Evolutionary conservation across 768 basidiomycete genomes (phyloP).

Genomic region (Naganishia vaughanmartiniae): DNA sequence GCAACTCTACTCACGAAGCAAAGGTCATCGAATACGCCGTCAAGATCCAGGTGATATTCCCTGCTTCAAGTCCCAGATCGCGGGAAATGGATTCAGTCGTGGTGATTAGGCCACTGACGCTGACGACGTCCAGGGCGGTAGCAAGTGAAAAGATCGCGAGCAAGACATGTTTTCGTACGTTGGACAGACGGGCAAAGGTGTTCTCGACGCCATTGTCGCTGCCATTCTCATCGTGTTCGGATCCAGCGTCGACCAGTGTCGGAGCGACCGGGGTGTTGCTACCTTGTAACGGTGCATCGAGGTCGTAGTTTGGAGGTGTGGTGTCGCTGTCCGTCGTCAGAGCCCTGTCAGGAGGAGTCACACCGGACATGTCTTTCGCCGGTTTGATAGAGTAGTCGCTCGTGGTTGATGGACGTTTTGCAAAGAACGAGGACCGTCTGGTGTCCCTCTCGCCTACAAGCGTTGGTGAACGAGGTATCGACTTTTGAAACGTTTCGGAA

Average conservation of each 20-base stretch:
- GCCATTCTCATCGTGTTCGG: background rate
- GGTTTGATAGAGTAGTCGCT: background rate
- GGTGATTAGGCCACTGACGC: slow-evolving; percentile 25
- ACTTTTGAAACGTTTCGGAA: slow-evolving; percentile 21
- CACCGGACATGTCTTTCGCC: background rate
- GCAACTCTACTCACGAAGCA: slow-evolving; percentile 8
- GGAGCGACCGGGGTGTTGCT: background rate
- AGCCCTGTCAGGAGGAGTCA: background rate
- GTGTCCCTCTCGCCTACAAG: slow-evolving; percentile 1
- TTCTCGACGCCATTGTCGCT: slow-evolving; percentile 2
- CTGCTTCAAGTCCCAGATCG: slow-evolving; percentile 23
- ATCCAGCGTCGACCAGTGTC: background rate
- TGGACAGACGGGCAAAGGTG: slow-evolving; percentile 11
- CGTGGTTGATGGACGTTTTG: background rate
- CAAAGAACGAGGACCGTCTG: slow-evolving; percentile 11
- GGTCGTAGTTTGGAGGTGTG: slow-evolving; percentile 11
- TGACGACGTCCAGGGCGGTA: slow-evolving; percentile 29
- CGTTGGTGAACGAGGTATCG: slow-evolving; percentile 4
- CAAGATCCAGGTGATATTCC: slow-evolving; percentile 28
- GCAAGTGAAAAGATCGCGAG: slow-evolving; percentile 24
- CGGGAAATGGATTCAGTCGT: slow-evolving; percentile 14
- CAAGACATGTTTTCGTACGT: slow-evolving; percentile 18
- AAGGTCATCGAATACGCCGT: slow-evolving; percentile 26
- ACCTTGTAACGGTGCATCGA: background rate
- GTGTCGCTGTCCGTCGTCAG: background rate